These are phyloP conservation scores for Tricholomella constricta DNA, from an alignment of 768 basidiomycete genomes.

Conservation along the genomic window DNA sequence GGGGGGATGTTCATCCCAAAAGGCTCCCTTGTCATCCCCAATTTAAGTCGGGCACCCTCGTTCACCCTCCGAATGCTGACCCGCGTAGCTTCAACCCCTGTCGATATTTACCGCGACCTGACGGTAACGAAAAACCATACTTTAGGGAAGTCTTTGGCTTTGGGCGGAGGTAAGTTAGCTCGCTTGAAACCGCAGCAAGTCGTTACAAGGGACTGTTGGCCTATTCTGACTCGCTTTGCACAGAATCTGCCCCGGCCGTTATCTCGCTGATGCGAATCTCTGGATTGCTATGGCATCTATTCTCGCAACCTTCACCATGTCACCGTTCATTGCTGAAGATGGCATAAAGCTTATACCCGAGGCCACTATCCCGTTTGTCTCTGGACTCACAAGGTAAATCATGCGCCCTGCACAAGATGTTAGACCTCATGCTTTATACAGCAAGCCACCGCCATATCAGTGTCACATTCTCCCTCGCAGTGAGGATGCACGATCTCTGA, in stretches of 20 bases:
- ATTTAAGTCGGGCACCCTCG: constrained; percentile 16
- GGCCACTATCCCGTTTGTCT: constrained; percentile 32
- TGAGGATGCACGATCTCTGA: neutral
- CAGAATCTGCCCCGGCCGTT: constrained; percentile 41
- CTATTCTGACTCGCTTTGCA: neutral
- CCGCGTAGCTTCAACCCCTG: constrained; percentile 44
- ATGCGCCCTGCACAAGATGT: neutral
- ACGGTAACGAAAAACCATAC: constrained; percentile 14
- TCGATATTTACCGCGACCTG: constrained; percentile 34
- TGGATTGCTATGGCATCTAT: constrained; percentile 23
- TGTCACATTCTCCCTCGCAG: constrained; percentile 10
- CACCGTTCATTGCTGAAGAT: constrained; percentile 30
- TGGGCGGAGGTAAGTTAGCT: constrained; percentile 7
- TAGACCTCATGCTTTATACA: neutral
- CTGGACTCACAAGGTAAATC: constrained; percentile 26
- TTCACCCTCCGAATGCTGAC: constrained; percentile 33
- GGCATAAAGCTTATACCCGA: constrained; percentile 23
- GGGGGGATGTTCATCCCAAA: constrained; percentile 40
- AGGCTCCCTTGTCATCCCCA: constrained; percentile 26
- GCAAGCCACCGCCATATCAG: constrained; percentile 2
- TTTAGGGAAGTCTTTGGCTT: constrained; percentile 23
- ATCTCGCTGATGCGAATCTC: constrained; percentile 42
- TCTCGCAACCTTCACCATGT: constrained; percentile 32
- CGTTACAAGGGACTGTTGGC: neutral
- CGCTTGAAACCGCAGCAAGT: neutral